These are phyloP conservation scores for Fraxinus quadrangulata DNA, from an alignment of 257 asterid species.

Conservation along the genomic window DNA sequence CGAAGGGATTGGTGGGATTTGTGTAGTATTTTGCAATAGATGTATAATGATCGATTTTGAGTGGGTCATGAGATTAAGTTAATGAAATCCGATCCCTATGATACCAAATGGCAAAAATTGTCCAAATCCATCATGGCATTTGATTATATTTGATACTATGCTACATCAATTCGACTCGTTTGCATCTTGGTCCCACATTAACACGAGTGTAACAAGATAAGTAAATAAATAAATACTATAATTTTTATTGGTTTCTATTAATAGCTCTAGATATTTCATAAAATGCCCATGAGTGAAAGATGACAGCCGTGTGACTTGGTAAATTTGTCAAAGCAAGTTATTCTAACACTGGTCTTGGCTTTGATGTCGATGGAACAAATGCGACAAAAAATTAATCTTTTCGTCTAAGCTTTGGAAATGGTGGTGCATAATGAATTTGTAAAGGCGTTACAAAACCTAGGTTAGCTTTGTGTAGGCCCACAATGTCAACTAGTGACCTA, in stretches of 20 bases:
- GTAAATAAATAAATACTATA: too few relatives aligned
- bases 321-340: background rate
- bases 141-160: background rate
- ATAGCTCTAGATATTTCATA: background rate
- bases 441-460: constrained; percentile 27
- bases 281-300: background rate
- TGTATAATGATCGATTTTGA: constrained; percentile 17
- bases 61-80: constrained; percentile 18
- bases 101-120: constrained; percentile 18
- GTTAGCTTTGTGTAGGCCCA: constrained; percentile 35
- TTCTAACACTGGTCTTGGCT: background rate
- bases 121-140: background rate
- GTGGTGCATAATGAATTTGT: constrained; percentile 33
- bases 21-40: background rate
- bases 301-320: background rate
- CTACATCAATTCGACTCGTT: background rate
- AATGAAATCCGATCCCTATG: constrained; percentile 30
- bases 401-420: constrained; percentile 29
- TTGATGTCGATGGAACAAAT: background rate
- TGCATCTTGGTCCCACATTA: background rate
- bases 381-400: constrained; percentile 15
- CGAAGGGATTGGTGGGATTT: constrained; percentile 1
- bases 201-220: background rate
- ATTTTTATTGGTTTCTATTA: background rate
- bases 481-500: constrained; percentile 22